These are phyloP conservation scores for Fraxinus cuspidata DNA, from an alignment of 257 asterid species.

Conservation along the genomic window DNA sequence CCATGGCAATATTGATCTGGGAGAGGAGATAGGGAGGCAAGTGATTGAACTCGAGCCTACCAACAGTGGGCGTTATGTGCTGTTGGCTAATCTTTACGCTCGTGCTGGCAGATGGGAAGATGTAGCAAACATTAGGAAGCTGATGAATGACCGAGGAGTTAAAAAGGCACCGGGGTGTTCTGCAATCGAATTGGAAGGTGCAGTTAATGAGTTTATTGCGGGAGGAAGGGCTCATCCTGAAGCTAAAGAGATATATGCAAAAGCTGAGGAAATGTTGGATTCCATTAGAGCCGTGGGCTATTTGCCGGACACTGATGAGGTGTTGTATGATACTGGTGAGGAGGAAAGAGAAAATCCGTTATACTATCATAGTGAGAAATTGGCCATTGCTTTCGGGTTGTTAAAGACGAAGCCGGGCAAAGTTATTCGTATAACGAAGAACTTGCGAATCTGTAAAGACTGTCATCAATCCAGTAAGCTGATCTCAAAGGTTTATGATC, in stretches of 20 bases:
- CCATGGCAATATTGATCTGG: conserved; percentile 63
- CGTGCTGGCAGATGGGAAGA: conserved; percentile 74
- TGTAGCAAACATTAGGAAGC: conserved; percentile 63
- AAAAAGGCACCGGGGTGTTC: conserved; percentile 73
- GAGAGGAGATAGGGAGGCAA: conserved; percentile 63
- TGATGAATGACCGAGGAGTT: conserved; percentile 87
- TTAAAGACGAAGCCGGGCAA: conserved; percentile 62
- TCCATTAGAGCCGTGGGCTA: conserved; percentile 53
- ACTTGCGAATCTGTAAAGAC: conserved; percentile 73
- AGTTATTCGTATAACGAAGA: conserved; percentile 69
- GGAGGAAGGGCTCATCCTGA: conserved; percentile 73
- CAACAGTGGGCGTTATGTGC: conserved; percentile 78
- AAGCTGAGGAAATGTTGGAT: conserved; percentile 63
- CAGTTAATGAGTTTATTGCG: conserved; percentile 62
- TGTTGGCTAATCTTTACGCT: conserved; percentile 76
- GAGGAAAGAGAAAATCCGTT: conserved; percentile 73
- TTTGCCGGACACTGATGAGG: conserved; percentile 52
- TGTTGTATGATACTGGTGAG: conserved; percentile 41
- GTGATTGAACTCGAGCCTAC: conserved; percentile 73
- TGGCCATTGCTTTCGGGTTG: conserved; percentile 80
- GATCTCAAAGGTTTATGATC: conserved; percentile 55
- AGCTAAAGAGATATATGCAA: conserved; percentile 60
- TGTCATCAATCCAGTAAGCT: conserved; percentile 75
- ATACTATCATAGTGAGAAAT: conserved; percentile 75
- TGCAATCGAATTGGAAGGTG: conserved; percentile 59